Evolutionary conservation across 2,329 filamentous ascomycete genomes (phyloP).

Genomic region (Trichoderma lentiforme): DNA sequence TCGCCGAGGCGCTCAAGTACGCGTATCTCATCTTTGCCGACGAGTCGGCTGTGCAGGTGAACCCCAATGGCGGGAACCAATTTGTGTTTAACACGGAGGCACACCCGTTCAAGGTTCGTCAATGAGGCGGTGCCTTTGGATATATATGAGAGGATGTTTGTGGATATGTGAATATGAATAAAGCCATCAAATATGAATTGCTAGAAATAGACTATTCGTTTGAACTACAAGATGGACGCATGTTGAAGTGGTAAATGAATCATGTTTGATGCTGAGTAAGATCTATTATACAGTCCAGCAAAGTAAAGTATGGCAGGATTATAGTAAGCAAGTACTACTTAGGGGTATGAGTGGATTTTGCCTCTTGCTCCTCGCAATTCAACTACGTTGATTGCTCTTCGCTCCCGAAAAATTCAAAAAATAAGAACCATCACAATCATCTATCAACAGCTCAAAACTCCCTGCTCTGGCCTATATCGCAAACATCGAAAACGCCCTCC

Average conservation of each 20-base stretch:
- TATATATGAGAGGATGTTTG: not conserved
- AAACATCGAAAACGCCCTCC: conserved; percentile 74
- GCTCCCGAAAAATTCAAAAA: not conserved
- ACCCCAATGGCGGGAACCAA: conserved; percentile 41
- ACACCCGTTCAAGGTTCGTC: conserved; percentile 38
- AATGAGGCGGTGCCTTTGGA: not conserved
- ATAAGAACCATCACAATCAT: not conserved
- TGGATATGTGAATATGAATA: not conserved
- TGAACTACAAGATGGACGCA: not conserved
- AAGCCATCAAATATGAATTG: not conserved
- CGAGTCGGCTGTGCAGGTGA: conserved; percentile 55
- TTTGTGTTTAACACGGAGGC: conserved; percentile 52
- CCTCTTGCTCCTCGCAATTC: not conserved
- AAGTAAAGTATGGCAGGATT: not conserved
- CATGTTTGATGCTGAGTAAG: not conserved
- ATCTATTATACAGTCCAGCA: not conserved
- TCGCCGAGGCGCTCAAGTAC: conserved; percentile 87
- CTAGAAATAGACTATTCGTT: conserved; percentile 6
- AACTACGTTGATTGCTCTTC: not conserved
- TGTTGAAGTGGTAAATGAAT: not conserved
- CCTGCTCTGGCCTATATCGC: conserved; percentile 78
- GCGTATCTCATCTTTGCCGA: conserved; percentile 66
- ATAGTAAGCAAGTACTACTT: not conserved
- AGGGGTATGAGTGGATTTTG: not conserved
- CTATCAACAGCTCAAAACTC: conserved; percentile 56